phyloP scores from a whole-genome alignment of 768 basidiomycete species.

The Lactarius psammicola region DNA sequence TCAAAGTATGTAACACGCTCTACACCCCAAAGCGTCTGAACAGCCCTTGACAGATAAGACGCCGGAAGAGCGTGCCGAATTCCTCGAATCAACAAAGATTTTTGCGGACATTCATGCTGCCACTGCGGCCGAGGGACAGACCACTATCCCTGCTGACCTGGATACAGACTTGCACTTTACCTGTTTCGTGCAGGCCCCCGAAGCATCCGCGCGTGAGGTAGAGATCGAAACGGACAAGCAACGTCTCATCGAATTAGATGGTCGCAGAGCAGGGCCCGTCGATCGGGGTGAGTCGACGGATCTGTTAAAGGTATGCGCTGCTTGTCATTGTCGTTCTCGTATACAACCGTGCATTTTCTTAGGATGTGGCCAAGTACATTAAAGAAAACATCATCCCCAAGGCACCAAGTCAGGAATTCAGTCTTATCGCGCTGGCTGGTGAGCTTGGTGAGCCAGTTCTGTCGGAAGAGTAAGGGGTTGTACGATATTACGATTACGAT shows the following conservation, averaged over 20 bases:
- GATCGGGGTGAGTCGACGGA: slow-evolving; percentile 67
- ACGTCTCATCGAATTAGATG: slow-evolving; percentile 83
- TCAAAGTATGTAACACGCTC: slow-evolving; percentile 43
- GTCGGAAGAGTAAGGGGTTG: background rate
- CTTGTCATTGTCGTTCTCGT: slow-evolving; percentile 5
- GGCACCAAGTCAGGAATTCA: slow-evolving; percentile 59
- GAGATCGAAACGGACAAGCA: slow-evolving; percentile 29
- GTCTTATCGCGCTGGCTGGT: slow-evolving; percentile 56
- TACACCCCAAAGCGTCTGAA: background rate
- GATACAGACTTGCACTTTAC: slow-evolving; percentile 85
- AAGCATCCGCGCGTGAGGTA: slow-evolving; percentile 37
- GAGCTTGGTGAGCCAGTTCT: background rate
- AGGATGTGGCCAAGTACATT: slow-evolving; percentile 69
- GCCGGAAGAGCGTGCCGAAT: slow-evolving; percentile 68
- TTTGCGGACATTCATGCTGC: slow-evolving; percentile 77
- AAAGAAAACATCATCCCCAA: slow-evolving; percentile 56
- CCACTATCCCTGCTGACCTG: slow-evolving; percentile 55
- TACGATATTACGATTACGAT: background rate
- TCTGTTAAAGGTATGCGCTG: slow-evolving; percentile 50
- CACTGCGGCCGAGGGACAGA: slow-evolving; percentile 69
- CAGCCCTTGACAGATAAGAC: slow-evolving; percentile 49
- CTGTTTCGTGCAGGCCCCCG: slow-evolving; percentile 74
- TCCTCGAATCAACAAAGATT: slow-evolving; percentile 72
- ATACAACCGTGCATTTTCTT: background rate
- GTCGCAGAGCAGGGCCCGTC: slow-evolving; percentile 71